These are phyloP conservation scores for Ascochyta fabae DNA, from an alignment of 2,329 filamentous ascomycete species.

Conservation along the genomic window DNA sequence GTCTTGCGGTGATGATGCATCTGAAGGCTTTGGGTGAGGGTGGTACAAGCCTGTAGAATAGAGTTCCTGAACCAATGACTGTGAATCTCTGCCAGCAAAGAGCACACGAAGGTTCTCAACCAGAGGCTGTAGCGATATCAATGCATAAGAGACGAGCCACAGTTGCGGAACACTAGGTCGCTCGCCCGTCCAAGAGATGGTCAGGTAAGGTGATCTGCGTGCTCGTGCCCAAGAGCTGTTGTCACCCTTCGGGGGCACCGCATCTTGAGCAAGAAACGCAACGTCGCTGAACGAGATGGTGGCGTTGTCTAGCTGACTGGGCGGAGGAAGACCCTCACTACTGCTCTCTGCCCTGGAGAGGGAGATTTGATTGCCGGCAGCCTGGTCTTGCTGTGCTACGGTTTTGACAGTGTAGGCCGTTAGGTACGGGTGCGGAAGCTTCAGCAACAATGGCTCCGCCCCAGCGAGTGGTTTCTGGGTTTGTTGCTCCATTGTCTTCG, in stretches of 20 bases:
- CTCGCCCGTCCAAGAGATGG: slow-evolving; percentile 51
- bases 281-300: slow-evolving; percentile 40
- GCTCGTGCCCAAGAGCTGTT: slow-evolving; percentile 54
- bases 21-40: slow-evolving; percentile 49
- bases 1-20: slow-evolving; percentile 44
- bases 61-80: slow-evolving; percentile 50
- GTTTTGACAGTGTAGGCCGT: slow-evolving; percentile 43
- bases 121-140: slow-evolving; percentile 53
- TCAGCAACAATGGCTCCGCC: slow-evolving; percentile 37
- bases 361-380: slow-evolving; percentile 28
- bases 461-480: slow-evolving; percentile 19
- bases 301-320: slow-evolving; percentile 37
- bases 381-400: slow-evolving; percentile 27
- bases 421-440: slow-evolving; percentile 48
- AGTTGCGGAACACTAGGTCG: slow-evolving; percentile 54
- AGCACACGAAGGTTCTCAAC: slow-evolving; percentile 55
- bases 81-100: slow-evolving; percentile 47
- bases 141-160: slow-evolving; percentile 56
- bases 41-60: slow-evolving; percentile 53
- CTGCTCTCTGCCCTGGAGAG: slow-evolving; percentile 27
- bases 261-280: slow-evolving; percentile 31
- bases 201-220: slow-evolving; percentile 52
- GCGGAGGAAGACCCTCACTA: slow-evolving; percentile 31
- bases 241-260: slow-evolving; percentile 37
- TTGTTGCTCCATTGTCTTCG: slow-evolving; percentile 30